Evolutionary conservation across 2,329 filamentous ascomycete genomes (phyloP), one percentile per base, ranked within the genome.

Genomic region (Penicillium janthinellum): DNA sequence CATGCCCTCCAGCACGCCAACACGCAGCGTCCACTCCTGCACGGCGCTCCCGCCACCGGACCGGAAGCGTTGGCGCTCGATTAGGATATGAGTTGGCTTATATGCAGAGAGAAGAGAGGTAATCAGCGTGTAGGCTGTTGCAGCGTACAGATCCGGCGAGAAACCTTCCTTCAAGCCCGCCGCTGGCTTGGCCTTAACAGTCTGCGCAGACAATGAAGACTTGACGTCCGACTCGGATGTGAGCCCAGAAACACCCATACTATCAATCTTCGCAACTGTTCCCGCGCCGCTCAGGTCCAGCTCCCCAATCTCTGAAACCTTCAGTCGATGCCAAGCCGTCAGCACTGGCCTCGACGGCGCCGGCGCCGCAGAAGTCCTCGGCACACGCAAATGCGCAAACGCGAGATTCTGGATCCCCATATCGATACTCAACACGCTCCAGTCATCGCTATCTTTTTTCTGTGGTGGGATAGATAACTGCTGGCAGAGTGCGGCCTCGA

Each of bases 361-460:
- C 14, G 5, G 31, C 35, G 49, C 4, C 14, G 38, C 10, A 47
- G 45, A 31, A 28, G 54, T 31, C 34, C 64, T 58, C 49, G 64
- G 60, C 54, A 83, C 70, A 17, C 77, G 69, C 35, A 90, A 74
- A 61, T 91, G 81, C 64, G 89, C 90, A 71, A 87, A 91, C 1
- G 90, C 91, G 4, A 96, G 79, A 72, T 96, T 96, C 45, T 86
- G 86, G 65, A 96, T 90, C 4, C 91, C 91, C 86, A 95, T 89
- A 73, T 96, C 91, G 62, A 96, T 89, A 71, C 90, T 93, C 37
- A 95, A 74, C 25, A 95, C 81, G 45, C 87, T 82, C 54, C 34
- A 39, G 34, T 55, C 48, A 17, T 38, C 8, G 5, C 34, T 4
- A 1, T n/a, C n/a, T 4, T n/a, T 47, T n/a, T 44, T 35, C 34